A percentile compares a stretch with the other conserved stretches of the same genome.
These are phyloP conservation scores for Hyphopichia wangnamkhiaoensis DNA, from an alignment of 1,139 yeast species.

Conservation along the genomic window DNA sequence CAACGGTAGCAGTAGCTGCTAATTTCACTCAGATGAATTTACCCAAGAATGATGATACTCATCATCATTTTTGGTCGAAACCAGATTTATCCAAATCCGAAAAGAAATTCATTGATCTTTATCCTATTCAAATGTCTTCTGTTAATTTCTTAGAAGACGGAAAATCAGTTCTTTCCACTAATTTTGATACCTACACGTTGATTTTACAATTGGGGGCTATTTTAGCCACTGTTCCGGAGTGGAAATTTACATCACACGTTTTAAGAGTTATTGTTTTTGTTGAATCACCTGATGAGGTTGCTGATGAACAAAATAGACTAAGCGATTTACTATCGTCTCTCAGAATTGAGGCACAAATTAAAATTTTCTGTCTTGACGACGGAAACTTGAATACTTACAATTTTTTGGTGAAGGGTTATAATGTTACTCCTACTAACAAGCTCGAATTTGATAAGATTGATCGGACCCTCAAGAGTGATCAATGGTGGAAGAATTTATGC, in stretches of 20 bases:
- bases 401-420: conserved; percentile 69
- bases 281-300: conserved; percentile 68
- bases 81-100: conserved; percentile 18
- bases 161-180: conserved; percentile 73
- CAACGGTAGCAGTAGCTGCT: conserved; percentile 91
- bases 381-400: conserved; percentile 69
- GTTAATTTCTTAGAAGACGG: conserved; percentile 66
- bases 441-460: conserved; percentile 34
- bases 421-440: conserved; percentile 27
- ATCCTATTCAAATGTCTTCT: conserved; percentile 96
- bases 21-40: conserved; percentile 68
- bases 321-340: conserved; percentile 64
- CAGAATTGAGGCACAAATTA: conserved; percentile 77
- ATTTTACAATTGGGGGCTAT: conserved; percentile 93
- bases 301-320: conserved; percentile 67
- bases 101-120: conserved; percentile 72
- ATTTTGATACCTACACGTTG: conserved; percentile 91
- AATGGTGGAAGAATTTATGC: conserved; percentile 69
- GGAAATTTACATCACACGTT: conserved; percentile 70
- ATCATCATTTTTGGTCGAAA: conserved; percentile 19
- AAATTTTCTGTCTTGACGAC: conserved; percentile 66
- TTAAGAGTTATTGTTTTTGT: conserved; percentile 88
- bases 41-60: conserved; percentile 40
- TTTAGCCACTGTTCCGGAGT: conserved; percentile 85
- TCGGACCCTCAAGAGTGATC: conserved; percentile 35